These are phyloP conservation scores for Lactarius deliciosus DNA, from an alignment of 768 basidiomycete genomes.

Conservation along the genomic window DNA sequence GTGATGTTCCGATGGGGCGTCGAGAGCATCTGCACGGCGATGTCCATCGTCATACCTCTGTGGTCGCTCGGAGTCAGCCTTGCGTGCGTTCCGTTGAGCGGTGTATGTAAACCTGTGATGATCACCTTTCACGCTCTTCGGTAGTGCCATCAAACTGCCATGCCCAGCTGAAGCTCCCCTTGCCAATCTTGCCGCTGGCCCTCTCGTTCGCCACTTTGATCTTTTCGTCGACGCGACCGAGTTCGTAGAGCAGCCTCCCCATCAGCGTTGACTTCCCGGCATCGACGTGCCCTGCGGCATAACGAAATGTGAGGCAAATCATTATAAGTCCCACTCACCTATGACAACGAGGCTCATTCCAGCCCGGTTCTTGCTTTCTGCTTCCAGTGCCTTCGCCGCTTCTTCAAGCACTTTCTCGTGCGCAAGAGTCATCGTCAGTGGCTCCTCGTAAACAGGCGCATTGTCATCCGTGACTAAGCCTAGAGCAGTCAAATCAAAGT, in stretches of 20 bases:
- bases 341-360: slow-evolving; percentile 88
- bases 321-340: slow-evolving; percentile 48
- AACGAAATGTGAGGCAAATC: slow-evolving; percentile 3
- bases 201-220: slow-evolving; percentile 81
- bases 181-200: slow-evolving; percentile 86
- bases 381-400: slow-evolving; percentile 54
- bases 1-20: slow-evolving; percentile 81
- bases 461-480: slow-evolving; percentile 57
- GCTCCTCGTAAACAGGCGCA: slow-evolving; percentile 45
- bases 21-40: slow-evolving; percentile 75
- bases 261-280: slow-evolving; percentile 98
- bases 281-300: slow-evolving; percentile 85
- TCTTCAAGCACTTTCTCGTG: slow-evolving; percentile 84
- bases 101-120: neutral
- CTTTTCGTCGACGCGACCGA: slow-evolving; percentile 86
- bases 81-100: neutral
- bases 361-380: slow-evolving; percentile 56
- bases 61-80: slow-evolving; percentile 15
- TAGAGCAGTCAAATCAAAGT: slow-evolving; percentile 72
- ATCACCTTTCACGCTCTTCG: slow-evolving; percentile 89
- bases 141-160: slow-evolving; percentile 94
- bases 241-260: slow-evolving; percentile 91
- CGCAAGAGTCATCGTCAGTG: slow-evolving; percentile 66
- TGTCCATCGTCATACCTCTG: slow-evolving; percentile 98
- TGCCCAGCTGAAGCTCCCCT: slow-evolving; percentile 96